Evolutionary conservation across 2,329 filamentous ascomycete genomes (phyloP).

Genomic region (Penicillium hesseltinei): DNA sequence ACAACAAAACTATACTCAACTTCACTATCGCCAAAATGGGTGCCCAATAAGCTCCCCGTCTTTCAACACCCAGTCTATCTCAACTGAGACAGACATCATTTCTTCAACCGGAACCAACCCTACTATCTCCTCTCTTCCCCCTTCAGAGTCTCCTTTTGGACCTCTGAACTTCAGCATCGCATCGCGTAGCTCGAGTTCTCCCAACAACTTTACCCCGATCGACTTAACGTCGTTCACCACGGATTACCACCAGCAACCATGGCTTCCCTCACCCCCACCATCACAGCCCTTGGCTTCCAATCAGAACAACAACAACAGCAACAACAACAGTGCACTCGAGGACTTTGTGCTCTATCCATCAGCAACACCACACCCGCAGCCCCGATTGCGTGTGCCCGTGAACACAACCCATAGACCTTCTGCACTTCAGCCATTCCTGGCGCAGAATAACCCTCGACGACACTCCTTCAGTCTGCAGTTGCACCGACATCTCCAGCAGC

Average conservation of each 20-base stretch:
- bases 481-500: conserved; percentile 34
- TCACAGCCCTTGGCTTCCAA: conserved; percentile 44
- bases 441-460: conserved; percentile 37
- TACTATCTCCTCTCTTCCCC: conserved; percentile 30
- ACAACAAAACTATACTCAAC: conserved; percentile 17
- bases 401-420: conserved; percentile 40
- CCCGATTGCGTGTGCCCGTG: conserved; percentile 37
- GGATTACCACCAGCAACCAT: conserved; percentile 49
- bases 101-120: conserved; percentile 33
- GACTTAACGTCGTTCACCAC: conserved; percentile 50
- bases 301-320: conserved; percentile 34
- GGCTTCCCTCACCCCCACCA: conserved; percentile 47
- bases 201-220: conserved; percentile 39
- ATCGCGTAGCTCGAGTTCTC: conserved; percentile 45
- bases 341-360: conserved; percentile 49
- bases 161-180: conserved; percentile 48
- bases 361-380: conserved; percentile 28
- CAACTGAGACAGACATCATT: conserved; percentile 43
- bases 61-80: conserved; percentile 37
- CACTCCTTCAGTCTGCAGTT: conserved; percentile 38
- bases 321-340: conserved; percentile 35
- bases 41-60: conserved; percentile 38
- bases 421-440: conserved; percentile 34
- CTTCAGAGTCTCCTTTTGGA: conserved; percentile 47
- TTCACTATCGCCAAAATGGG: conserved; percentile 38